These are phyloP conservation scores for Kuraishia capsulata DNA, from an alignment of 805 yeast species.

Conservation along the genomic window DNA sequence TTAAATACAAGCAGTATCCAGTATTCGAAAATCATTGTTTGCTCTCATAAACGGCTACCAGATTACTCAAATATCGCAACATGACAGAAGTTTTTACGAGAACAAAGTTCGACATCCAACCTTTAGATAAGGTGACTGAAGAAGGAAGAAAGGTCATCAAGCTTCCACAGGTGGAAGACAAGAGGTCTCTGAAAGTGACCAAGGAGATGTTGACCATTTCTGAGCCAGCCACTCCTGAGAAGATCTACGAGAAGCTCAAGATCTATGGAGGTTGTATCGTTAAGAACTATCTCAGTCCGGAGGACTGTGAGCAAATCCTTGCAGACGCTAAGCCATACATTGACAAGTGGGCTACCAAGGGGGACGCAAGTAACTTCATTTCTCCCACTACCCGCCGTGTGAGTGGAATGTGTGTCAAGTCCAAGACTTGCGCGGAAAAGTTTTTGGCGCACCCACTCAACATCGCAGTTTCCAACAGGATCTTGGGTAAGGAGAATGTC, in stretches of 20 bases:
- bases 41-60: too few species aligned
- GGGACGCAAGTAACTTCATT: background rate
- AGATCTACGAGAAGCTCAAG: conserved; percentile 8
- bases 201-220: conserved; percentile 1
- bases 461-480: too few species aligned
- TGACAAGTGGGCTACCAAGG: conserved; percentile 5
- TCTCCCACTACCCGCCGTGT: conserved; percentile 12
- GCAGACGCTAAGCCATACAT: conserved; percentile 13
- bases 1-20: too few species aligned
- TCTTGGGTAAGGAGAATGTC: conserved; percentile 16
- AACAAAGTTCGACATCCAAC: too few species aligned
- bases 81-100: too few species aligned
- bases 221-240: conserved; percentile 4
- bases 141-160: too few species aligned
- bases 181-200: background rate
- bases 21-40: too few species aligned
- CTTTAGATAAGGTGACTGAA: too few species aligned
- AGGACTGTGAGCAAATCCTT: conserved; percentile 7
- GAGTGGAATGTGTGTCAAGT: conserved; percentile 12
- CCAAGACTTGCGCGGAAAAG: conserved; percentile 9
- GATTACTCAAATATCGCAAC: too few species aligned
- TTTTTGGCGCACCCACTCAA: conserved; percentile 10
- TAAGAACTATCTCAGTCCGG: conserved; percentile 7
- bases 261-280: conserved; percentile 15
- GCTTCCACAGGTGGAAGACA: background rate